Base-by-base conservation (phyloP, 73 alveolate genomes). In the Stentor roeselii region DNA sequence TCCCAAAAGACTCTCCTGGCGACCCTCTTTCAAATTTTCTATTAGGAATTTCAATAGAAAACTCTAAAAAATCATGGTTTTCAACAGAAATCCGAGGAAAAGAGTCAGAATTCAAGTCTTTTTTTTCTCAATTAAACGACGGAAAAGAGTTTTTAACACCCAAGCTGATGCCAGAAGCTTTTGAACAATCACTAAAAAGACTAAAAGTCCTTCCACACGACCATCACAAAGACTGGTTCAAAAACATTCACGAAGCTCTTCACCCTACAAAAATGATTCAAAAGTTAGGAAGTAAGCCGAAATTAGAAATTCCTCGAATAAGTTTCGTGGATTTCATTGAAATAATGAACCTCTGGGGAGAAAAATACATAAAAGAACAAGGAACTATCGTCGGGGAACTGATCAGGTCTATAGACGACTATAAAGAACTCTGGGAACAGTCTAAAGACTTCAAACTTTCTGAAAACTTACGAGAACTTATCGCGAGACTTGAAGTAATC, bases 291-390 rank as follows among this genome's bases (percentile, higher is more conserved):
- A 50, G 21, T 11, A 50, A 50, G 21, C 6, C 21, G 67, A 50
- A 50, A 50, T 11, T 21, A 50, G 67, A 11, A 11, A 11, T 50
- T 50, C 67, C 67, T 11, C 6, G 67, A 21, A 50, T 50, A 50
- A 50, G 21, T 50, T 50, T 50, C 21, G 21, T 21, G 21, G 67
- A 50, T 11, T 50, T 50, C 21, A 21, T 21, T 50, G 67, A 50
- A 50, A 11, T 50, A 50, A 50, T 50, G 67, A 50, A 50, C 67
- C 67, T 50, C 67, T 50, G 67, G 67, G 67, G 67, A 50, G 67
- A 50, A 50, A 50, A 50, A 50, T 50, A 50, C 67, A 11, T 21
- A 11, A 50, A 50, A 50, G 67, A 50, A 50, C 67, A 50, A 21
- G 67, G 30, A 50, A 50, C 6, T 11, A 21, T 50, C 67, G 30